Base-by-base conservation (phyloP, 805 yeast genomes). In the Ogataea minuta region DNA sequence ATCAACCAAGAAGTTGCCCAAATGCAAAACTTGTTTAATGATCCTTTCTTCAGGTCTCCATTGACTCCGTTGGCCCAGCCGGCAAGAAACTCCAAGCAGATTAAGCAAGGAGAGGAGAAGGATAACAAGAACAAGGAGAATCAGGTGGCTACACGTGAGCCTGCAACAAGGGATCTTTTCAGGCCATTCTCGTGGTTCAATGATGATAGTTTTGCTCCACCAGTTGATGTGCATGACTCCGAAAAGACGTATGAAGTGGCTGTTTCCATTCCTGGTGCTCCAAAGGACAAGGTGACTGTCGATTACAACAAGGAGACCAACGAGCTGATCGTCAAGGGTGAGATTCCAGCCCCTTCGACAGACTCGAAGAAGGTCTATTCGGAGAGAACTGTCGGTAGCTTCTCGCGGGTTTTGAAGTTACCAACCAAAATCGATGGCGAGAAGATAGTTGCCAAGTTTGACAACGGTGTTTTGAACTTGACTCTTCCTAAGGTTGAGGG, bases 261-360 rank as follows among this genome's bases (percentile, higher is more conserved):
- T 25, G 62, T 72, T 4, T 66, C 76, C 1, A 57, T 73, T 36
- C 76, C 79, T 8, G 79, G 79, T 38, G 74, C 73, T 13, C 44
- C 61, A 2, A 68, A 66, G 50, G 72, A 72, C 14, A 57, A 65
- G 30, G 61, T 71, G 48, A 58, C 66, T 10, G 53, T 73, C 38
- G 77, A 74, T 52, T 74, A 66, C 57, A 66, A 73, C 52, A 63
- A 70, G 43, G 69, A 69, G 28, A 57, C 62, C 14, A 68, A 71
- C 38, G 68, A 69, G 45, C 55, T 74, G 38, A 50, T 61, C 10
- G 54, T 74, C 23, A 58, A 67, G 34, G 80, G 80, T 39, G 72
- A 65, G 36, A 59, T 70, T 35, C 68, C 68, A 23, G 44, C 39
- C 4, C 11, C 43, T 3, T 28, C 45, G 11, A 27, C 25, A 14